These are phyloP conservation scores for Fusarium hainanense DNA, from an alignment of 2,329 filamentous ascomycete species.

Conservation along the genomic window DNA sequence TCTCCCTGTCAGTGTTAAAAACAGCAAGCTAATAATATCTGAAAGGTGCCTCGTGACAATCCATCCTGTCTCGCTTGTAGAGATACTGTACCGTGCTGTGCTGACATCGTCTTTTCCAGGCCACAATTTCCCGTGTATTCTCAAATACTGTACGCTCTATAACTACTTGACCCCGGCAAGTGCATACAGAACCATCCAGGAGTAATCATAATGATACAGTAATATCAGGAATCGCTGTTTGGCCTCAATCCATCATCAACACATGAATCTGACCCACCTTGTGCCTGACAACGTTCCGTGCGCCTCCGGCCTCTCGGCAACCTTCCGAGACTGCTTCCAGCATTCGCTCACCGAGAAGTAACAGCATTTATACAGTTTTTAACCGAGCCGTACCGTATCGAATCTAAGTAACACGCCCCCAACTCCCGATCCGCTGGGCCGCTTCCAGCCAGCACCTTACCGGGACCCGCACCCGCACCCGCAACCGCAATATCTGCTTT, in stretches of 20 bases:
- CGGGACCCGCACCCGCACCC: slow-evolving; percentile 18
- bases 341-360: slow-evolving; percentile 23
- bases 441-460: slow-evolving; percentile 32
- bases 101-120: background rate
- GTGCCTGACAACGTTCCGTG: slow-evolving; percentile 36
- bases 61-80: slow-evolving; percentile 16
- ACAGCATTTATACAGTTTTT: slow-evolving; percentile 12
- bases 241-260: slow-evolving; percentile 20
- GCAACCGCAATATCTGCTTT: slow-evolving; percentile 19
- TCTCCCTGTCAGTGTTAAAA: slow-evolving; percentile 1
- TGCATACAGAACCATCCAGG: slow-evolving; percentile 6
- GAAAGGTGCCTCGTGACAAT: slow-evolving; percentile 11
- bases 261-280: slow-evolving; percentile 15
- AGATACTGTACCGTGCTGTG: background rate
- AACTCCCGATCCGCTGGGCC: slow-evolving; percentile 45
- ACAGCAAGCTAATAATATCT: slow-evolving; percentile 3
- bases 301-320: slow-evolving; percentile 45
- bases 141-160: slow-evolving; percentile 2
- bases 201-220: slow-evolving; percentile 6
- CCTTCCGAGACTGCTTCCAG: slow-evolving; percentile 39
- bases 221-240: slow-evolving; percentile 8
- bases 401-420: slow-evolving; percentile 11
- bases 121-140: slow-evolving; percentile 29
- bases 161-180: slow-evolving; percentile 11
- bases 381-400: background rate